Base-by-base conservation (phyloP, 306 rosid genomes). In the Erythrophleum fordii region DNA sequence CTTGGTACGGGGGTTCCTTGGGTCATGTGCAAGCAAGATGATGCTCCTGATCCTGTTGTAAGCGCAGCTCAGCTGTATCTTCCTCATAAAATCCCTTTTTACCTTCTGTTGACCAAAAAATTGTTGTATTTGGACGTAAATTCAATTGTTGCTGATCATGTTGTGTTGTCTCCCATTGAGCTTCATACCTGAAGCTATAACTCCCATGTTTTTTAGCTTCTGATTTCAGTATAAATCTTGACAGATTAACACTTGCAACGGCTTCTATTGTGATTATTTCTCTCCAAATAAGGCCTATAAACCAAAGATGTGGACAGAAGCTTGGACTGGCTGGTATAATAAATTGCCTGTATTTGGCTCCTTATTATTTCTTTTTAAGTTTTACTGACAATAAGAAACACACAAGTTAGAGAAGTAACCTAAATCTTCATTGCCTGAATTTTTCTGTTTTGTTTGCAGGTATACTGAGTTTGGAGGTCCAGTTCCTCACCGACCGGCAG, bases 251-350 rank as follows among this genome's bases (percentile, higher is more conserved):
- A 87, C 97, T 44, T 96, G 98, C 92, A 96, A 96, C 64, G 99
- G 99, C 75, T 96, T 90, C 87, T 96, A 96, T 74, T 96, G 99
- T 64, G 99, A 96, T 67, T 89, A 96, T 81, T 96, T 96, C 86
- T 91, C 98, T 80, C 98, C 99, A 12, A 93, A 96, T 82, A 92
- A 87, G 87, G 97, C 93, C 78, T 89, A 81, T 82, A 96, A 96
- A 79, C 99, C 99, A 37, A 96, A 96, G 88, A 93, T 96, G 97
- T 96, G 99, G 99, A 96, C 99, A 39, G 99, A 96, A 90, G 99
- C 98, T 77, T 96, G 99, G 99, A 96, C 94, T 53, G 99, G 97
- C 85, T 96, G 99, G 99, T 93, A 89, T 64, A 14, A 70, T 14
- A 55, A 11, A 59, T 59, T 52, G 16, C 78, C 62, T 58, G 39